phyloP scores from a whole-genome alignment of 1,139 yeast species.

The Yarrowia galli region DNA sequence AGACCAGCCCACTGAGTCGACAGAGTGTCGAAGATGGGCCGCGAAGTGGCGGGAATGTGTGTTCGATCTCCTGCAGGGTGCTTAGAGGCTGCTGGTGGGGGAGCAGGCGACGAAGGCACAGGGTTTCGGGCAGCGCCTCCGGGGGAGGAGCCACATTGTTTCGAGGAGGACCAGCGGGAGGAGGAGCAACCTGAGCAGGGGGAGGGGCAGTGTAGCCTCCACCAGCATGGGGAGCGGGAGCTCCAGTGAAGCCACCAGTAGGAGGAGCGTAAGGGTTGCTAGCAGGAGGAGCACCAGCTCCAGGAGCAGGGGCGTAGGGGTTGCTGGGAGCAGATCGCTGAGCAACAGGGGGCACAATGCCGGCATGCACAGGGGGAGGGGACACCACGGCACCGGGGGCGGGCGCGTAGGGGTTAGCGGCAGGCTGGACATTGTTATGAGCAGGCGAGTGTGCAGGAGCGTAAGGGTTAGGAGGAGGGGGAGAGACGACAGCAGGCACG shows the following conservation, averaged over 20 bases:
- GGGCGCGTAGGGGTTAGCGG: conserved; percentile 41
- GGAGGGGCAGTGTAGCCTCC: conserved; percentile 44
- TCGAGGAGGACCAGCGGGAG: conserved; percentile 42
- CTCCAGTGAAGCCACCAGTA: conserved; percentile 33
- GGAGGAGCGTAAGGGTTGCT: conserved; percentile 50
- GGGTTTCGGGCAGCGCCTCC: conserved; percentile 47
- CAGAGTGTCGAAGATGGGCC: conserved; percentile 66
- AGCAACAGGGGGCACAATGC: conserved; percentile 55
- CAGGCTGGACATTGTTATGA: conserved; percentile 42
- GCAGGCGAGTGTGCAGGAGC: conserved; percentile 48
- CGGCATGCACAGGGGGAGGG: conserved; percentile 46
- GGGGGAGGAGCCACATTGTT: conserved; percentile 42
- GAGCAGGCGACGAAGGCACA: conserved; percentile 42
- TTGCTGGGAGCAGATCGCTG: conserved; percentile 45
- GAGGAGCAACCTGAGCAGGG: conserved; percentile 42
- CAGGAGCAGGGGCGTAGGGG: conserved; percentile 46
- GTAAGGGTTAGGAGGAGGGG: conserved; percentile 51
- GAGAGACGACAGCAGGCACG: conserved; percentile 43
- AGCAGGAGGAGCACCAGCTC: conserved; percentile 44
- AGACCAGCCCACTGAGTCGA: conserved; percentile 64
- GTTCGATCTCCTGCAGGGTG: conserved; percentile 75
- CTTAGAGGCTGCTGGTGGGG: conserved; percentile 52
- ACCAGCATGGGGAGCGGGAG: conserved; percentile 40
- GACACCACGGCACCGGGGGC: conserved; percentile 41
- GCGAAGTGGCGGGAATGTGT: conserved; percentile 67